phyloP scores from a whole-genome alignment of 2,329 filamentous ascomycete genomes.

The Cladosporium sp. region DNA sequence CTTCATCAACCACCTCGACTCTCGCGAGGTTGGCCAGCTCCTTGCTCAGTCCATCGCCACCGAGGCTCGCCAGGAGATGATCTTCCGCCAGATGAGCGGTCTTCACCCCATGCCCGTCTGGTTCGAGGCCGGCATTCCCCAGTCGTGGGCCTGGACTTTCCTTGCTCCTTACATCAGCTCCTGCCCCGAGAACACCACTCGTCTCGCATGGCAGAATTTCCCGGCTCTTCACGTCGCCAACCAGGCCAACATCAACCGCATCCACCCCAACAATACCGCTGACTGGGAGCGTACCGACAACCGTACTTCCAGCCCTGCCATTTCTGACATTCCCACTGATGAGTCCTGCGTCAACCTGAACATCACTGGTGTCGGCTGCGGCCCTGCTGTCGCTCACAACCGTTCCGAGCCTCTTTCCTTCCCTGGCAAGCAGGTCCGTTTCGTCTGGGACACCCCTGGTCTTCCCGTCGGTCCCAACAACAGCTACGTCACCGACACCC shows the following conservation, averaged over 20 bases:
- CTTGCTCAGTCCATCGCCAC: slow-evolving; percentile 72
- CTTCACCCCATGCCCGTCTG: slow-evolving; percentile 78
- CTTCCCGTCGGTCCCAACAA: slow-evolving; percentile 72
- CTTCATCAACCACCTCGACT: slow-evolving; percentile 73
- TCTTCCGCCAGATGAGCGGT: slow-evolving; percentile 78
- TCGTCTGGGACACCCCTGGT: slow-evolving; percentile 70
- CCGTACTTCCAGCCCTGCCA: slow-evolving; percentile 53
- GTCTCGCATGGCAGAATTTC: slow-evolving; percentile 81
- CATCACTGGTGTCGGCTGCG: slow-evolving; percentile 53
- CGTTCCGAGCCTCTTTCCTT: slow-evolving; percentile 67
- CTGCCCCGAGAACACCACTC: slow-evolving; percentile 69
- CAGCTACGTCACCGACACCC: slow-evolving; percentile 65
- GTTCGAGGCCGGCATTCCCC: slow-evolving; percentile 75
- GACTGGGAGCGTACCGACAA: slow-evolving; percentile 62
- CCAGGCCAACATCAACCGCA: slow-evolving; percentile 68
- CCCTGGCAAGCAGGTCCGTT: slow-evolving; percentile 65
- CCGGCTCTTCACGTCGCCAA: slow-evolving; percentile 68
- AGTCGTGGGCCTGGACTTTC: slow-evolving; percentile 80
- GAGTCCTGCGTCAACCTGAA: slow-evolving; percentile 58
- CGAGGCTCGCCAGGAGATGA: slow-evolving; percentile 77
- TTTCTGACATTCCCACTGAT: slow-evolving; percentile 40
- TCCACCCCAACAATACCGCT: slow-evolving; percentile 58
- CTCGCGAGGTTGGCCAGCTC: slow-evolving; percentile 67
- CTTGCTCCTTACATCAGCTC: slow-evolving; percentile 76
- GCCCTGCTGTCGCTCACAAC: slow-evolving; percentile 64